Conservation (phyloP, 2,329 filamentous ascomycete species). For the Acrodontium crateriforme region DNA sequence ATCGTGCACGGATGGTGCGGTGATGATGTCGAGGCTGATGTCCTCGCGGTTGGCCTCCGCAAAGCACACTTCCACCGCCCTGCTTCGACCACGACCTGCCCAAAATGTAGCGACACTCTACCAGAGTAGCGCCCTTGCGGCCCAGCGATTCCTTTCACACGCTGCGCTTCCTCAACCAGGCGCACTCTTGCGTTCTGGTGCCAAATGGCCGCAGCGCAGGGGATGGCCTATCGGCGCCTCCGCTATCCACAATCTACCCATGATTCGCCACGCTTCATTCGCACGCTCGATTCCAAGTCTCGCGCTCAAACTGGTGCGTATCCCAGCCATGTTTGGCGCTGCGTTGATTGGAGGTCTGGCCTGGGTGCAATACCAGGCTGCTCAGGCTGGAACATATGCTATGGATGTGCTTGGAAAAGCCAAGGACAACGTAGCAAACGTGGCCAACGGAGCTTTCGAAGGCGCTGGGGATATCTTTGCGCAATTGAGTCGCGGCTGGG, state of each 20-base stretch:
- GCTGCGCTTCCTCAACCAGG: conserved; percentile 11
- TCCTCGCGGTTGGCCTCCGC: conserved; percentile 57
- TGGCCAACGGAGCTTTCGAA: conserved; percentile 57
- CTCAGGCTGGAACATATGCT: conserved; percentile 63
- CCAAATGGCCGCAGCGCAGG: conserved; percentile 30
- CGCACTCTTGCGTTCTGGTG: conserved; percentile 4
- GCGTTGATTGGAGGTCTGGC: conserved; percentile 74
- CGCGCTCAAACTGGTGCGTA: conserved; percentile 72
- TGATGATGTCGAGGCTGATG: conserved; percentile 46
- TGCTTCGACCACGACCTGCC: conserved; percentile 18
- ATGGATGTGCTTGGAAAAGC: conserved; percentile 63
- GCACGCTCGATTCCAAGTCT: conserved; percentile 65
- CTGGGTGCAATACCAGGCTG: conserved; percentile 92
- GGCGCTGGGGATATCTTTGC: conserved; percentile 61
- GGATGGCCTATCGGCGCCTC: conserved; percentile 67
- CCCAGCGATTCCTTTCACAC: conserved; percentile 13
- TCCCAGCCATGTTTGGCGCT: conserved; percentile 85
- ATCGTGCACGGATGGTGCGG: conserved; percentile 9
- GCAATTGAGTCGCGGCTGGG: conserved; percentile 69
- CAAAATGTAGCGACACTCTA: conserved; percentile 15
- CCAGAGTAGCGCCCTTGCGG: conserved; percentile 9
- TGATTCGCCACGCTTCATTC: conserved; percentile 51
- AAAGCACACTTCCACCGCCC: conserved; percentile 40
- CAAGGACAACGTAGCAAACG: conserved; percentile 52
- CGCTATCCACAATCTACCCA: conserved; percentile 66